These are phyloP conservation scores for Boechera retrofracta DNA, from an alignment of 345 rosid species.

Conservation along the genomic window DNA sequence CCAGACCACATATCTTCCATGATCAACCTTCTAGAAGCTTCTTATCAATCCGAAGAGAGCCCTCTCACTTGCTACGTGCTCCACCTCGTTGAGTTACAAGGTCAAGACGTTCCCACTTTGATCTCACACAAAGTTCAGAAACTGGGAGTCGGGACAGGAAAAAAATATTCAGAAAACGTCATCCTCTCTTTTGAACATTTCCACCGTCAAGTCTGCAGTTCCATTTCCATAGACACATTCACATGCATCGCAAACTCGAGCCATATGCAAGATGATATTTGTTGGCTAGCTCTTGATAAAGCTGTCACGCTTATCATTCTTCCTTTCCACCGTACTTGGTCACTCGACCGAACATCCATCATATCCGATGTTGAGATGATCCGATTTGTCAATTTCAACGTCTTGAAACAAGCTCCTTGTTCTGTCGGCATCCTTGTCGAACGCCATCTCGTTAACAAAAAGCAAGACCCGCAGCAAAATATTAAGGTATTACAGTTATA, in stretches of 20 bases:
- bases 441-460: constrained; percentile 18
- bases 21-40: constrained; percentile 49
- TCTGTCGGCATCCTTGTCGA: constrained; percentile 61
- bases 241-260: constrained; percentile 44
- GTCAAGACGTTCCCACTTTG: constrained; percentile 55
- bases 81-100: constrained; percentile 61
- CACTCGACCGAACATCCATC: constrained; percentile 42
- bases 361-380: constrained; percentile 44
- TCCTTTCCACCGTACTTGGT: constrained; percentile 71
- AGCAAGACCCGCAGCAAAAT: constrained; percentile 12
- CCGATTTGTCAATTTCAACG: constrained; percentile 48
- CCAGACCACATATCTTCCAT: constrained; percentile 49
- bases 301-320: constrained; percentile 54
- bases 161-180: constrained; percentile 48
- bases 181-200: constrained; percentile 47
- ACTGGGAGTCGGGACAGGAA: constrained; percentile 24
- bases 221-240: constrained; percentile 44
- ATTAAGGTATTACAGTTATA: constrained; percentile 26
- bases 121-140: constrained; percentile 55
- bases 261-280: constrained; percentile 66
- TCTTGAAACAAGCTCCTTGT: constrained; percentile 68
- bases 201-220: constrained; percentile 37
- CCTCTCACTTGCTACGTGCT: constrained; percentile 54
- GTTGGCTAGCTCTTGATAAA: constrained; percentile 59
- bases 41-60: constrained; percentile 44